Percentiles rank a stretch among this genome's conserved stretches.
Conservation (phyloP, 768 basidiomycete species). For the Tricholoma terreum region DNA sequence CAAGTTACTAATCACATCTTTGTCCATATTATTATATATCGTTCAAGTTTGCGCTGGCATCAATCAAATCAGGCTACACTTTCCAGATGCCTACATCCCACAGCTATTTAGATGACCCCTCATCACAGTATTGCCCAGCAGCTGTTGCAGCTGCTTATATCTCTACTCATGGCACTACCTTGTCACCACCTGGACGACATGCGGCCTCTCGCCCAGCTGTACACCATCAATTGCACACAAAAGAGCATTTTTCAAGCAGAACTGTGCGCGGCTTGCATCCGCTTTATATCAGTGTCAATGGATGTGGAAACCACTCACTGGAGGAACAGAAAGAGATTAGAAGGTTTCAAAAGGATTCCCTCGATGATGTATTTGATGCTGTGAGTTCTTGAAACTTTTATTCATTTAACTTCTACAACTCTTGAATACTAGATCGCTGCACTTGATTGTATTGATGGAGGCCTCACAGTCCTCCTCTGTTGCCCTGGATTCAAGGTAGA, state of each 20-base stretch:
- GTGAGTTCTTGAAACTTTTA: constrained; percentile 1
- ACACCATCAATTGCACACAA: background rate
- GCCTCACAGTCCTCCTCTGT: constrained; percentile 5
- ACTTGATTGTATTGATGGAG: constrained; percentile 10
- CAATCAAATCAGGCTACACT: no score
- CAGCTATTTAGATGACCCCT: background rate
- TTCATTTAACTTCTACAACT: background rate
- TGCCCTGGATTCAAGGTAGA: constrained; percentile 1
- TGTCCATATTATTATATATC: background rate
- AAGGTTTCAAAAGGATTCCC: background rate
- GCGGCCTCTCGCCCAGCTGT: background rate
- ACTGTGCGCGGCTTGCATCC: background rate
- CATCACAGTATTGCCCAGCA: background rate
- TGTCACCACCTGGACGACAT: background rate
- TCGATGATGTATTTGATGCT: constrained; percentile 6
- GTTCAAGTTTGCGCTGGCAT: background rate
- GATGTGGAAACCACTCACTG: background rate
- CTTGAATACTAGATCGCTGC: constrained; percentile 3
- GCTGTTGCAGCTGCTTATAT: background rate
- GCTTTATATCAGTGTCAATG: background rate
- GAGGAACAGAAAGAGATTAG: no score
- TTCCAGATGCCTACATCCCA: background rate
- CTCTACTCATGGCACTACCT: background rate
- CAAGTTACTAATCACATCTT: no score
- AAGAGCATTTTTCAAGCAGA: background rate